These are phyloP conservation scores for Phialophora tarda DNA, from an alignment of 2,329 filamentous ascomycete species.

Conservation along the genomic window DNA sequence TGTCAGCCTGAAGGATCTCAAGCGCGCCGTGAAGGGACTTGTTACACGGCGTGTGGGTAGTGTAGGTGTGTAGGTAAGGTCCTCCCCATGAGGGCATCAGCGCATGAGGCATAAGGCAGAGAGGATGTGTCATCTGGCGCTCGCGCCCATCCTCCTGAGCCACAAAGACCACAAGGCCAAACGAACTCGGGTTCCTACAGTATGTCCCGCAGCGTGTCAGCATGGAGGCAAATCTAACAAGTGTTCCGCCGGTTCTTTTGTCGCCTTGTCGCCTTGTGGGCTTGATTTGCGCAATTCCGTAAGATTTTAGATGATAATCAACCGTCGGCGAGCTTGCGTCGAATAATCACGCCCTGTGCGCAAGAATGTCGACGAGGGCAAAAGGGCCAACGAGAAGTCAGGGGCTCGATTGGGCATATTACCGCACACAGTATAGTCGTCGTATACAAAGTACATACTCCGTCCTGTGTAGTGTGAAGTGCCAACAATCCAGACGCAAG, in stretches of 20 bases:
- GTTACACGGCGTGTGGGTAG: not conserved
- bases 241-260: not conserved
- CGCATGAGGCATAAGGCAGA: not conserved
- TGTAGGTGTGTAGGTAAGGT: not conserved
- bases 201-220: not conserved
- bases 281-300: not conserved
- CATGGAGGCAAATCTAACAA: not conserved
- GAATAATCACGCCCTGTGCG: too few relatives aligned
- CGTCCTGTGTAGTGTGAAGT: not conserved
- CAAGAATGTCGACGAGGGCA: too few relatives aligned
- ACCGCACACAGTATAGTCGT: not conserved
- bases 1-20: not conserved
- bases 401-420: not conserved
- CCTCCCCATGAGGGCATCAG: not conserved
- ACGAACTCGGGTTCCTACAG: not conserved
- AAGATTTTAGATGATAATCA: too few relatives aligned
- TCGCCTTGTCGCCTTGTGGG: not conserved
- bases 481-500: not conserved
- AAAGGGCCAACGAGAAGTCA: not conserved
- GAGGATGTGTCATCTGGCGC: conserved; percentile 6
- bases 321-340: too few relatives aligned
- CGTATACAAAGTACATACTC: not conserved
- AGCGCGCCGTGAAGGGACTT: not conserved
- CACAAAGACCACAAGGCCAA: not conserved
- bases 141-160: not conserved